Percentiles rank a stretch among this genome's conserved stretches.
These are phyloP conservation scores for Gossypium trilobum DNA, from an alignment of 441 rosid species.

Conservation along the genomic window DNA sequence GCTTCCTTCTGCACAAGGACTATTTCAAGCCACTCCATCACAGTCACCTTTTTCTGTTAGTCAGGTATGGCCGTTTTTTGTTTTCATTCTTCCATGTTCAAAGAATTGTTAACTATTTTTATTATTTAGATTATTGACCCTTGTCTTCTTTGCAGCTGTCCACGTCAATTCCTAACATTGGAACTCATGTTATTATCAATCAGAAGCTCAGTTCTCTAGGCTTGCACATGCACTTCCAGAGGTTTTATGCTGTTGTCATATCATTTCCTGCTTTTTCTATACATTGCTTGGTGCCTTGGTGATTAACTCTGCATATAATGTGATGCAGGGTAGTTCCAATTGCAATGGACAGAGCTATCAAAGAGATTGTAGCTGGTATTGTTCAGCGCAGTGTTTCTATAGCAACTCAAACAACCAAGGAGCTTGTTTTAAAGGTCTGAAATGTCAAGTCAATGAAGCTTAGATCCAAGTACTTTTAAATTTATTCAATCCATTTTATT, in stretches of 20 bases:
- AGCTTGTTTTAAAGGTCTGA: slow-evolving; percentile 88
- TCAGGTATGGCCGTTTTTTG: slow-evolving; percentile 40
- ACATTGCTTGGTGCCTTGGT: not conserved
- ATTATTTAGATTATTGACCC: slow-evolving; percentile 20
- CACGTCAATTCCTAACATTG: slow-evolving; percentile 67
- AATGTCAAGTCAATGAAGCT: slow-evolving; percentile 10
- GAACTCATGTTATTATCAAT: slow-evolving; percentile 78
- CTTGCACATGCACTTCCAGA: slow-evolving; percentile 83
- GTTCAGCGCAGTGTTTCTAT: slow-evolving; percentile 97
- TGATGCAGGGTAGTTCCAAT: slow-evolving; percentile 72
- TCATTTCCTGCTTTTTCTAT: slow-evolving; percentile 8
- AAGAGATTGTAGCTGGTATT: slow-evolving; percentile 80
- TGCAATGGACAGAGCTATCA: slow-evolving; percentile 95
- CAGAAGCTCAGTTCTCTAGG: slow-evolving; percentile 62
- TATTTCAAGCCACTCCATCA: slow-evolving; percentile 66
- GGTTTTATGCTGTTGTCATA: slow-evolving; percentile 40
- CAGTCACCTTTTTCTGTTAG: slow-evolving; percentile 59
- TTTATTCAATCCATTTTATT: not conserved
- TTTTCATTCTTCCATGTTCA: not conserved
- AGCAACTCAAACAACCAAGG: slow-evolving; percentile 97
- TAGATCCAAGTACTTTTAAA: not conserved
- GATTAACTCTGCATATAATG: not conserved
- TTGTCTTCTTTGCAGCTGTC: slow-evolving; percentile 47
- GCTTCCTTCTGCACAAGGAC: slow-evolving; percentile 71
- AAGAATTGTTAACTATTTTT: not conserved